A percentile compares a stretch with the other conserved stretches of the same genome.
Evolutionary conservation across 257 asterid species (phyloP).

Genomic region (Solanum virginianum): DNA sequence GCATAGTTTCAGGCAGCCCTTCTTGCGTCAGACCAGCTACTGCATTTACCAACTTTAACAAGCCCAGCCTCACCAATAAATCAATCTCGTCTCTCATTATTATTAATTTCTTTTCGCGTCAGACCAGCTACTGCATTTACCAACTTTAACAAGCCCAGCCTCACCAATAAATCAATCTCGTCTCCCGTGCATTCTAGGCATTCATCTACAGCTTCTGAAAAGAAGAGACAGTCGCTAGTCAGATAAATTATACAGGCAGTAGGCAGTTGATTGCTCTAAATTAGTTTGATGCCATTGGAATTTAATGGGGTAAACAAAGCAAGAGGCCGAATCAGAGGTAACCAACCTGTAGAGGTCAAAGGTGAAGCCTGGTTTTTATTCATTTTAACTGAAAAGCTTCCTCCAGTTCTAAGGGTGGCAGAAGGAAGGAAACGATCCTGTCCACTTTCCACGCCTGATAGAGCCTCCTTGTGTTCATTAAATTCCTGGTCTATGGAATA

Average conservation of each 20-base stretch:
- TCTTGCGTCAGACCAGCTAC: conserved; percentile 64
- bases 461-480: conserved; percentile 41
- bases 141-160: conserved; percentile 76
- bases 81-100: conserved; percentile 71
- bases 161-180: conserved; percentile 58
- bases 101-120: too few species aligned
- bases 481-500: conserved; percentile 52
- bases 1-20: conserved; percentile 82
- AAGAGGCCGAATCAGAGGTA: background rate
- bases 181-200: conserved; percentile 70
- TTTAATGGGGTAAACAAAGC: background rate
- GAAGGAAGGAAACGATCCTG: conserved; percentile 41
- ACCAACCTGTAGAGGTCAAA: conserved; percentile 16
- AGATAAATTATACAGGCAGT: background rate
- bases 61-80: conserved; percentile 70
- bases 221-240: background rate
- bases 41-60: conserved; percentile 59
- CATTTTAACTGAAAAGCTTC: conserved; percentile 35
- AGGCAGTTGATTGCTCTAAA: background rate
- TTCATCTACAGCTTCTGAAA: conserved; percentile 29
- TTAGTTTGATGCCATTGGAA: background rate
- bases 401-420: conserved; percentile 71
- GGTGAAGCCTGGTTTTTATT: conserved; percentile 20
- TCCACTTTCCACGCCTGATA: conserved; percentile 23
- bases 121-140: conserved; percentile 62